A percentile compares a stretch with the other conserved stretches of the same genome.
phyloP scores from a whole-genome alignment of 1,284 basidiomycete genomes.

The Pholiota adiposa region DNA sequence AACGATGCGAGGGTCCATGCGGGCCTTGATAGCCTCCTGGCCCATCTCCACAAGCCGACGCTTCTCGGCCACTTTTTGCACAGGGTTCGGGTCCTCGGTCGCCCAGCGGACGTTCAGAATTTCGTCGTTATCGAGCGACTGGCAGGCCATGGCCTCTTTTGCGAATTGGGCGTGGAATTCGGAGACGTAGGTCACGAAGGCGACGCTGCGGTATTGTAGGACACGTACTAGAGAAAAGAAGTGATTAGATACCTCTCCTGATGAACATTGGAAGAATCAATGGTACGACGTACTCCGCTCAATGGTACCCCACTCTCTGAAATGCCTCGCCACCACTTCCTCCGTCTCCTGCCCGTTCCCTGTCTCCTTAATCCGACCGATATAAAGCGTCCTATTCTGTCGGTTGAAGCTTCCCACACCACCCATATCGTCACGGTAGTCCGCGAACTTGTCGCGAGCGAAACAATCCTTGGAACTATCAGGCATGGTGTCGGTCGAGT shows the following conservation, averaged over 20 bases:
- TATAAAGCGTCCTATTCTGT: constrained; percentile 93
- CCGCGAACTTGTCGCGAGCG: constrained; percentile 94
- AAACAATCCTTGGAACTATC: constrained; percentile 97
- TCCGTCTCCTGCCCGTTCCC: constrained; percentile 88
- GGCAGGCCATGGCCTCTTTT: constrained; percentile 99
- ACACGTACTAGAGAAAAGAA: constrained; percentile 71
- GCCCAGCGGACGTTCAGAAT: constrained; percentile 98
- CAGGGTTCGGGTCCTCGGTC: constrained; percentile 95
- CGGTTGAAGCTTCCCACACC: constrained; percentile 96
- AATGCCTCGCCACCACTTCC: constrained; percentile 89
- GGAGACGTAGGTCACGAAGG: constrained; percentile 93
- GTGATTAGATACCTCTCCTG: background rate
- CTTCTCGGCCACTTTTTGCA: constrained; percentile 84
- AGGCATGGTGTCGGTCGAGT: constrained; percentile 70
- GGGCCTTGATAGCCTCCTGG: constrained; percentile 81
- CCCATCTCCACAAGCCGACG: constrained; percentile 81
- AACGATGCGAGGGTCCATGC: constrained; percentile 84
- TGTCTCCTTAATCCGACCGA: constrained; percentile 93
- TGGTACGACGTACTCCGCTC: constrained; percentile 82
- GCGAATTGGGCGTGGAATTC: constrained; percentile 94
- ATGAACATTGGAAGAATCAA: constrained; percentile 8
- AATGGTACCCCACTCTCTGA: constrained; percentile 97
- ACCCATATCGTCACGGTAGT: constrained; percentile 99
- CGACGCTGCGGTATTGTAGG: constrained; percentile 92
- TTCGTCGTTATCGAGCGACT: constrained; percentile 97